These are phyloP conservation scores for Suillus plorans DNA, from an alignment of 768 basidiomycete species.

Conservation along the genomic window DNA sequence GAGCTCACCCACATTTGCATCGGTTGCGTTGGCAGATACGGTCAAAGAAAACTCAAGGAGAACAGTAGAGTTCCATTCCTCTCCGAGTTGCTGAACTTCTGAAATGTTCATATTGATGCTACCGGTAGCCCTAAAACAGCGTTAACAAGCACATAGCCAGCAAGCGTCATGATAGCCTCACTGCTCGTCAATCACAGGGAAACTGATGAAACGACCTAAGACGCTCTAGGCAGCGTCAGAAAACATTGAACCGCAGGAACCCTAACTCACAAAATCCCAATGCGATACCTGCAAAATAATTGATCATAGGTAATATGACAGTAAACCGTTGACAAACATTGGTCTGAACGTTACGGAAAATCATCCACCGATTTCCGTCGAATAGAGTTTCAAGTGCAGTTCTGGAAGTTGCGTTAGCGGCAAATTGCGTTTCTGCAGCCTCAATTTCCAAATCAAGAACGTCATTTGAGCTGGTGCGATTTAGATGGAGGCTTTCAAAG, in stretches of 20 bases:
- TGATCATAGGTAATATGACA: not conserved
- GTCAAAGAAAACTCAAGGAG: constrained; percentile 39
- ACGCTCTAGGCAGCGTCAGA: constrained; percentile 45
- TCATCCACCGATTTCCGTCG: constrained; percentile 69
- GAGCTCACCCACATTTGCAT: constrained; percentile 55
- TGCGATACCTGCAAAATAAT: constrained; percentile 36
- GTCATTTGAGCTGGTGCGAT: constrained; percentile 52
- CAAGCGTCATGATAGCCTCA: constrained; percentile 20
- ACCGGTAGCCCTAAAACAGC: constrained; percentile 46
- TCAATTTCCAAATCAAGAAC: constrained; percentile 61
- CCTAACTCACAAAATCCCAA: constrained; percentile 66
- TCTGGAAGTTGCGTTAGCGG: constrained; percentile 42
- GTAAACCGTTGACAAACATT: constrained; percentile 27
- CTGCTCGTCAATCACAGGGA: constrained; percentile 53
- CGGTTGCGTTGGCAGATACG: constrained; percentile 35
- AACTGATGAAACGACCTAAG: constrained; percentile 65
- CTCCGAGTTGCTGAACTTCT: constrained; percentile 47
- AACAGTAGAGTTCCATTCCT: constrained; percentile 47
- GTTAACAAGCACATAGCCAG: constrained; percentile 11
- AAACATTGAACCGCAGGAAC: not conserved
- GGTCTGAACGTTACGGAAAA: constrained; percentile 57
- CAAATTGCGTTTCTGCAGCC: constrained; percentile 58
- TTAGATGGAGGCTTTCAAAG: not conserved
- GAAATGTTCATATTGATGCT: constrained; percentile 59
- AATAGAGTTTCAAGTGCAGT: constrained; percentile 55